A percentile compares a stretch with the other conserved stretches of the same genome.
These are phyloP conservation scores for Prunus mongolica DNA, from an alignment of 306 rosid species.

Conservation along the genomic window DNA sequence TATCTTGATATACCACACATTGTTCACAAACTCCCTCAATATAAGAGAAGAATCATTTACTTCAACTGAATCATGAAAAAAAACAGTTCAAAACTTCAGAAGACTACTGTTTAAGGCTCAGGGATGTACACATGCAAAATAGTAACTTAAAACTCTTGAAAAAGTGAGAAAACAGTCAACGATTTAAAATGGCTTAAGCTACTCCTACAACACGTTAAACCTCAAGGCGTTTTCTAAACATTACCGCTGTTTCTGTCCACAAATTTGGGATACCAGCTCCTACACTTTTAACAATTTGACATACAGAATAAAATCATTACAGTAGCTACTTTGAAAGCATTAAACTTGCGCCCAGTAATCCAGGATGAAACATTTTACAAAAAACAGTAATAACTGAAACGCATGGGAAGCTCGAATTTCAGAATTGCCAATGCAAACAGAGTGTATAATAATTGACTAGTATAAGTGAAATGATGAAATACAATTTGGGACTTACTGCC, in stretches of 20 bases:
- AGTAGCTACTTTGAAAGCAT: not conserved
- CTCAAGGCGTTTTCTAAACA: not conserved
- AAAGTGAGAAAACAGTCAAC: not conserved
- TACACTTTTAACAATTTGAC: not conserved
- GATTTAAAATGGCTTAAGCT: not conserved
- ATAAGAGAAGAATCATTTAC: conserved; percentile 4
- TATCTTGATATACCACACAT: conserved; percentile 64
- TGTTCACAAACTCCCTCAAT: conserved; percentile 74
- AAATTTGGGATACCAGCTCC: too few species aligned
- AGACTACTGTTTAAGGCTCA: not conserved
- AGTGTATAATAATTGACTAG: conserved; percentile 1
- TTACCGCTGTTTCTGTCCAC: not conserved
- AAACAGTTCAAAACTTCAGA: not conserved
- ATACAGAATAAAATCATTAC: not conserved
- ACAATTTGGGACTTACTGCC: conserved; percentile 59
- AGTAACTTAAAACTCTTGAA: not conserved
- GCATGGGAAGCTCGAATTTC: not conserved
- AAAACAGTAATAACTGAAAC: not conserved
- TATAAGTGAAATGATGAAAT: not conserved
- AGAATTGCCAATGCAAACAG: not conserved
- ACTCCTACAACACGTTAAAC: not conserved
- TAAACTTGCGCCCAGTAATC: not conserved
- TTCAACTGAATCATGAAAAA: not conserved
- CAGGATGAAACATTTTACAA: not conserved
- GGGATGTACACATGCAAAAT: not conserved